Evolutionary conservation across 257 asterid species (phyloP).

Genomic region (Ehretia macrophylla): DNA sequence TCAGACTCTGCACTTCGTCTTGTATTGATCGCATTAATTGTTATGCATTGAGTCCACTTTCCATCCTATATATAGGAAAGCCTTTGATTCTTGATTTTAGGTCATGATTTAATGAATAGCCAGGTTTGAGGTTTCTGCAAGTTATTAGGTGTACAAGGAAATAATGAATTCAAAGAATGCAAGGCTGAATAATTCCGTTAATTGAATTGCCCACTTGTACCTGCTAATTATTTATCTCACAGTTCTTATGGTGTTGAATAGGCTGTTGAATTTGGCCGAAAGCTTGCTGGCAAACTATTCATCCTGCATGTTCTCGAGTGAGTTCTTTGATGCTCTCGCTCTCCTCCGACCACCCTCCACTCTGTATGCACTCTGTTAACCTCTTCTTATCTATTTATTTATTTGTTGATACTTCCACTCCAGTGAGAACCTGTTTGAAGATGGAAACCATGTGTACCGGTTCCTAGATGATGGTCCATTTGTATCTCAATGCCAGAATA

Average conservation of each 20-base stretch:
- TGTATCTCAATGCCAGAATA: constrained; percentile 73
- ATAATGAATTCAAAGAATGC: no score
- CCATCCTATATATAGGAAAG: no score
- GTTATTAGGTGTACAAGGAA: no score
- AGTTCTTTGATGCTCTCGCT: constrained; percentile 29
- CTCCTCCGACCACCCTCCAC: neutral
- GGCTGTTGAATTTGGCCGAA: constrained; percentile 92
- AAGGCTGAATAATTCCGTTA: neutral
- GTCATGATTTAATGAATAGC: no score
- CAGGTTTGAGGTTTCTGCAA: no score
- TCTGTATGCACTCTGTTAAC: neutral
- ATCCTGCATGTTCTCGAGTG: constrained; percentile 67
- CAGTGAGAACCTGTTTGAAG: constrained; percentile 76
- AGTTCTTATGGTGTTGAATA: constrained; percentile 23
- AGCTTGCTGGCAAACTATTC: constrained; percentile 69
- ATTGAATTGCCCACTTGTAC: neutral
- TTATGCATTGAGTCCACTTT: no score
- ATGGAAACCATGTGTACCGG: constrained; percentile 72
- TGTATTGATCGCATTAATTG: no score
- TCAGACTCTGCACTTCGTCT: no score
- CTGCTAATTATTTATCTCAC: constrained; percentile 3
- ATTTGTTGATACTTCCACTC: constrained; percentile 7
- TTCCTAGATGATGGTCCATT: constrained; percentile 82
- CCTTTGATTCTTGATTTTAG: no score
- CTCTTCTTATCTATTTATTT: neutral